A percentile compares a stretch with the other conserved stretches of the same genome.
These are phyloP conservation scores for Solanum aculeatissimum DNA, from an alignment of 305 asterid genomes.

Conservation along the genomic window DNA sequence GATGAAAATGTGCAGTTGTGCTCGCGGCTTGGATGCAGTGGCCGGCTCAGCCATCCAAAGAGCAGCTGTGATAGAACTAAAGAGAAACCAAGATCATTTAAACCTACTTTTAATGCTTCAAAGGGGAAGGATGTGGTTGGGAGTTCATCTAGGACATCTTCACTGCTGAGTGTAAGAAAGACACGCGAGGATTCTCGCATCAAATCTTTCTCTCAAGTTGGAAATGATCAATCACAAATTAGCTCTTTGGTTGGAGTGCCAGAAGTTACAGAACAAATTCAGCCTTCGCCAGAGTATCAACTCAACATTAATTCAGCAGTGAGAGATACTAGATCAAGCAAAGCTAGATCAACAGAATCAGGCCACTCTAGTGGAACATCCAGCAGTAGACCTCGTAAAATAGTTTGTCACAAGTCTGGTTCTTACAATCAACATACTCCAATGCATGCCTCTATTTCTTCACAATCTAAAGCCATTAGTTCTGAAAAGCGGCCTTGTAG, in stretches of 20 bases:
- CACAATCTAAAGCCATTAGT: slow-evolving; percentile 20
- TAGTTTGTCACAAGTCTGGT: slow-evolving; percentile 18
- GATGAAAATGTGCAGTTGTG: slow-evolving; percentile 44
- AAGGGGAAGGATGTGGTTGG: slow-evolving; percentile 24
- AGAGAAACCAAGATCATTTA: slow-evolving; percentile 25
- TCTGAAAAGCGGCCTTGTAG: slow-evolving; percentile 8
- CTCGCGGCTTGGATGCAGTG: slow-evolving; percentile 69
- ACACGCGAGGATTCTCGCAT: slow-evolving; percentile 17
- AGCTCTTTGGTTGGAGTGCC: slow-evolving; percentile 19
- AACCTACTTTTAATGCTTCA: slow-evolving; percentile 27
- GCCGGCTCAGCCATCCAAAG: slow-evolving; percentile 41
- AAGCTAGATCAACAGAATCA: slow-evolving; percentile 9
- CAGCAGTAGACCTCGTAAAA: slow-evolving; percentile 15
- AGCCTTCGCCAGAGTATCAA: slow-evolving; percentile 16
- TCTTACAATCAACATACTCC: slow-evolving; percentile 19
- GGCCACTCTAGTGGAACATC: slow-evolving; percentile 31
- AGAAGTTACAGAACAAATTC: background rate
- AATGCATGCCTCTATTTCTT: slow-evolving; percentile 16
- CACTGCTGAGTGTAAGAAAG: slow-evolving; percentile 11
- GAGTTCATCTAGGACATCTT: slow-evolving; percentile 20
- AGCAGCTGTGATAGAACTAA: slow-evolving; percentile 17
- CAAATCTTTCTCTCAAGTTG: slow-evolving; percentile 15
- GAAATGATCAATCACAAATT: slow-evolving; percentile 19
- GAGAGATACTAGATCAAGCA: slow-evolving; percentile 11
- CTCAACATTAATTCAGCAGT: slow-evolving; percentile 9